Conservation (phyloP, 805 yeast species). For the Zygosaccharomyces bailii region DNA sequence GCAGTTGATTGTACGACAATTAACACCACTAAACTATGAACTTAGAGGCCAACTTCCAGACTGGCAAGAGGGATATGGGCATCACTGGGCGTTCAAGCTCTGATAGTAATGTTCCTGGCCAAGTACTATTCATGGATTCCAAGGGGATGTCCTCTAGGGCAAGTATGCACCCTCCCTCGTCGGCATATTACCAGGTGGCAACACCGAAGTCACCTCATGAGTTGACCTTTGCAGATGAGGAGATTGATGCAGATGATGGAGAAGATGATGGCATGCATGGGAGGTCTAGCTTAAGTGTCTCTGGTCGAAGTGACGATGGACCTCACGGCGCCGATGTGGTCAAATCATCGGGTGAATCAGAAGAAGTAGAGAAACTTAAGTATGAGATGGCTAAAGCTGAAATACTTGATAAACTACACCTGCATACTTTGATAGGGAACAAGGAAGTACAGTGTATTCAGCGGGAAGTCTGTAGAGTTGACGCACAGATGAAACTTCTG, state of each 20-base stretch:
- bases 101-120: conserved; percentile 10
- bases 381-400: conserved; percentile 35
- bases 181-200: conserved; percentile 39
- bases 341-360: conserved; percentile 24
- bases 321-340: conserved; percentile 8
- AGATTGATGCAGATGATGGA: not conserved
- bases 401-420: conserved; percentile 47
- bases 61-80: conserved; percentile 4
- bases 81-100: conserved; percentile 1
- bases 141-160: conserved; percentile 15
- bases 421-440: conserved; percentile 59
- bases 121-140: conserved; percentile 15
- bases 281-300: conserved; percentile 11
- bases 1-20: not conserved
- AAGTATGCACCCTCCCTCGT: conserved; percentile 10
- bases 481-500: conserved; percentile 53
- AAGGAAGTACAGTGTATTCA: conserved; percentile 50
- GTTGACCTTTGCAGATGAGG: conserved; percentile 30
- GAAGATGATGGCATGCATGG: conserved; percentile 8
- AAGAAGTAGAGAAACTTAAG: conserved; percentile 30
- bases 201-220: conserved; percentile 46
- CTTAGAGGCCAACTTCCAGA: not conserved
- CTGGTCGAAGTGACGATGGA: conserved; percentile 7
- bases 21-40: not conserved
- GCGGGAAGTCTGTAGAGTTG: conserved; percentile 54